A percentile compares a stretch with the other conserved stretches of the same genome.
Evolutionary conservation across 306 rosid species (phyloP).

Genomic region (Vigna nakashimae): DNA sequence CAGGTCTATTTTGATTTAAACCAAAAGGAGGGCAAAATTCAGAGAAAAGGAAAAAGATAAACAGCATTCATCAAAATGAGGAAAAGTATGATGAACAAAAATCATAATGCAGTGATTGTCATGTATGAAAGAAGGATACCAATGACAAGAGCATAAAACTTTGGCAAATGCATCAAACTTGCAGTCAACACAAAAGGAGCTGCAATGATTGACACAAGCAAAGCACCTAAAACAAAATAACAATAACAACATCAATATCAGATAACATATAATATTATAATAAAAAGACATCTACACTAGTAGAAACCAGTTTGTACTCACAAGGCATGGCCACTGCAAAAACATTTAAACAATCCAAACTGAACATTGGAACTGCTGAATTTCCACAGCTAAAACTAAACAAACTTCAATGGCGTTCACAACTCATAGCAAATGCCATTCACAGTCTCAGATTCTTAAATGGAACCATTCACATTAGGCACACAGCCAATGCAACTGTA

Average conservation of each 20-base stretch:
- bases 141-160: conserved; percentile 72
- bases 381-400: conserved; percentile 19
- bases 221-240: conserved; percentile 61
- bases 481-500: conserved; percentile 6
- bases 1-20: neutral
- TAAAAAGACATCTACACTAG: neutral
- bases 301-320: neutral
- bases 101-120: conserved; percentile 9
- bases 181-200: conserved; percentile 64
- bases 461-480: neutral
- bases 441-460: conserved; percentile 10
- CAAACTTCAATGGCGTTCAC: conserved; percentile 1
- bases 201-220: conserved; percentile 72
- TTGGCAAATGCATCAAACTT: conserved; percentile 73
- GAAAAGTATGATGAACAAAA: conserved; percentile 11
- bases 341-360: conserved; percentile 24
- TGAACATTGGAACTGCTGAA: conserved; percentile 9
- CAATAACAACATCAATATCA: conserved; percentile 29
- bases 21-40: neutral
- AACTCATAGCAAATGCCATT: conserved; percentile 15
- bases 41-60: neutral
- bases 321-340: conserved; percentile 13
- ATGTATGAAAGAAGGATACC: conserved; percentile 54
- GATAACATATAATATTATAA: conserved; percentile 8
- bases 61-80: neutral